Evolutionary conservation across 495 filamentous ascomycete genomes (phyloP).

Genomic region (Evernia prunastri): DNA sequence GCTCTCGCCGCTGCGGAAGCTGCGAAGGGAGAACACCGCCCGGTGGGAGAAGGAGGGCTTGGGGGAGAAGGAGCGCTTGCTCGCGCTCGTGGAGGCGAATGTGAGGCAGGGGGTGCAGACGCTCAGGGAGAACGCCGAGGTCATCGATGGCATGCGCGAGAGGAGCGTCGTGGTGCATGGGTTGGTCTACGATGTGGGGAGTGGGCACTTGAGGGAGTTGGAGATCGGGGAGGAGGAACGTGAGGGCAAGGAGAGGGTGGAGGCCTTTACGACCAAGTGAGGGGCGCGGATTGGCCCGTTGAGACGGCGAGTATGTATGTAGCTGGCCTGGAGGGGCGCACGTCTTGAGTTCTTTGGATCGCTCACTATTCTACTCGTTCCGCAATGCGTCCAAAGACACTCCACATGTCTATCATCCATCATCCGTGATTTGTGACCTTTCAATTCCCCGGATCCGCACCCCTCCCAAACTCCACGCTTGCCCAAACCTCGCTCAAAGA

Average conservation of each 20-base stretch:
- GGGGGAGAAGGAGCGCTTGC: constrained; percentile 38
- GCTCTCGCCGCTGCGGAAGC: constrained; percentile 62
- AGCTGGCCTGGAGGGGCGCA: background rate
- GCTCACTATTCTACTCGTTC: background rate
- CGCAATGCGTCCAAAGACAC: background rate
- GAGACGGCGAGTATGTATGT: background rate
- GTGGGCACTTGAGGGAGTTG: constrained; percentile 53
- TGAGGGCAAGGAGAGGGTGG: constrained; percentile 36
- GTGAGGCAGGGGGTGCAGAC: constrained; percentile 59
- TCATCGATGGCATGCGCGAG: constrained; percentile 57
- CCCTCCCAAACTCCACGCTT: constrained; percentile 7
- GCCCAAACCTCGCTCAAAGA: background rate
- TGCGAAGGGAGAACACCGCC: constrained; percentile 36
- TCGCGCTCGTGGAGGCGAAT: constrained; percentile 61
- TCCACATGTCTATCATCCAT: background rate
- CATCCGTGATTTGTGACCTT: background rate
- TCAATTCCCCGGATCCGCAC: background rate
- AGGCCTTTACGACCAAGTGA: constrained; percentile 30
- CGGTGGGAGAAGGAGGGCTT: constrained; percentile 49
- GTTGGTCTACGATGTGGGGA: constrained; percentile 58
- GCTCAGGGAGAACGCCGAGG: constrained; percentile 43
- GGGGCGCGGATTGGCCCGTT: background rate
- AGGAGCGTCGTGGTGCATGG: constrained; percentile 70
- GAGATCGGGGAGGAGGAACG: constrained; percentile 38
- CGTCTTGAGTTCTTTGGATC: background rate